Percentiles rank a stretch among this genome's conserved stretches.
Evolutionary conservation across 2,329 filamentous ascomycete genomes (phyloP).

Genomic region (Colletotrichum truncatum): DNA sequence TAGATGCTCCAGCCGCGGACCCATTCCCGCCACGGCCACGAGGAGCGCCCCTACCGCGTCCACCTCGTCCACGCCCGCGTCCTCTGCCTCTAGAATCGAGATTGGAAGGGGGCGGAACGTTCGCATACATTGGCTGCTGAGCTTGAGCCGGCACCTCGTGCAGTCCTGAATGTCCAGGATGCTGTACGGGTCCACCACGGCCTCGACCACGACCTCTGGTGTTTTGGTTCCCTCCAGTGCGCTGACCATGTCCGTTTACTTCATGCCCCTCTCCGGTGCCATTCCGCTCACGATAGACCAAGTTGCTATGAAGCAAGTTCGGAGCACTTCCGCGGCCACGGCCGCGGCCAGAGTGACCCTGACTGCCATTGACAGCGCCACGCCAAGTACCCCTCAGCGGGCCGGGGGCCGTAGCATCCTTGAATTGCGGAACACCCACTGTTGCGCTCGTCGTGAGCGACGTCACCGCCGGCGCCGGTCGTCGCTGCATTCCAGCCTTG

Average conservation of each 20-base stretch:
- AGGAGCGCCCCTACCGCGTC: constrained; percentile 41
- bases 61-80: constrained; percentile 42
- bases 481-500: constrained; percentile 64
- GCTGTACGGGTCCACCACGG: constrained; percentile 23
- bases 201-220: constrained; percentile 26
- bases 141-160: constrained; percentile 32
- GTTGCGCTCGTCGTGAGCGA: constrained; percentile 64
- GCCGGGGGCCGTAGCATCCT: constrained; percentile 61
- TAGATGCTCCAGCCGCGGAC: not conserved
- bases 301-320: constrained; percentile 58
- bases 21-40: constrained; percentile 44
- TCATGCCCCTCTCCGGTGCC: constrained; percentile 38
- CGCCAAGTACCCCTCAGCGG: constrained; percentile 67
- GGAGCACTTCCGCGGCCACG: constrained; percentile 46
- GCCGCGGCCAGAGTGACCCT: constrained; percentile 42
- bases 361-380: constrained; percentile 58
- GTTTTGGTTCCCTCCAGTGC: constrained; percentile 34
- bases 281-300: constrained; percentile 58
- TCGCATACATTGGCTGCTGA: constrained; percentile 51
- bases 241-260: constrained; percentile 36
- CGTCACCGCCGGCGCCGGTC: constrained; percentile 53
- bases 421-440: constrained; percentile 69
- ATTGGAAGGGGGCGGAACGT: constrained; percentile 68
- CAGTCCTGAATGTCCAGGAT: constrained; percentile 19
- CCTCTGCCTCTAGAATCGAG: constrained; percentile 57